Conservation (phyloP, 2,329 filamentous ascomycete species). For the Monilinia vaccinii-corymbosi region DNA sequence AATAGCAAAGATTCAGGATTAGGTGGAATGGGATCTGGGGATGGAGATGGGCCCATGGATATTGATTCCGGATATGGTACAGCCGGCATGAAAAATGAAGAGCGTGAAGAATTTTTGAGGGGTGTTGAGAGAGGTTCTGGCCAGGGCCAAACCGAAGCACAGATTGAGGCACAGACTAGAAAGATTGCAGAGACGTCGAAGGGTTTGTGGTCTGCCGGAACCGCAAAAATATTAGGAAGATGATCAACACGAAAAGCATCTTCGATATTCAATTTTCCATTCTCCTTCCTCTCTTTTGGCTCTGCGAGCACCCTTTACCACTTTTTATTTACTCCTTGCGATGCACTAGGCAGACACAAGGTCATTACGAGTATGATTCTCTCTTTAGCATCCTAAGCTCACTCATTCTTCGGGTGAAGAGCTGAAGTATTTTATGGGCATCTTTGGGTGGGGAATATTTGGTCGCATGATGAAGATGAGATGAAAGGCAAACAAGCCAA, state of each 20-base stretch:
- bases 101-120: constrained; percentile 18
- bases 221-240: constrained; percentile 21
- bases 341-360: neutral
- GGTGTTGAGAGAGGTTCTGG: constrained; percentile 24
- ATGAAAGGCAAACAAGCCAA: neutral
- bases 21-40: constrained; percentile 16
- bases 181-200: constrained; percentile 50
- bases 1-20: constrained; percentile 39
- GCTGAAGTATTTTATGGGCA: neutral
- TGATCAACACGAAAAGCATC: constrained; percentile 7
- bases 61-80: constrained; percentile 23
- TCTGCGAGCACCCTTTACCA: neutral
- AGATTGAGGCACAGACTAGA: constrained; percentile 36
- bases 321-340: neutral
- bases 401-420: neutral
- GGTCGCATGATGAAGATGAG: neutral
- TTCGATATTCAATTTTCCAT: constrained; percentile 1
- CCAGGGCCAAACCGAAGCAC: constrained; percentile 29
- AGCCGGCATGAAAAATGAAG: neutral
- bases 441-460: neutral
- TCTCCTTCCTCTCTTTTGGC: neutral
- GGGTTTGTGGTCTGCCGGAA: constrained; percentile 39
- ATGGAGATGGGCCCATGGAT: constrained; percentile 19
- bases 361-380: neutral
- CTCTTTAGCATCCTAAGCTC: neutral